These are phyloP conservation scores for Eucalyptus urophylla DNA, from an alignment of 345 rosid species.

Conservation along the genomic window DNA sequence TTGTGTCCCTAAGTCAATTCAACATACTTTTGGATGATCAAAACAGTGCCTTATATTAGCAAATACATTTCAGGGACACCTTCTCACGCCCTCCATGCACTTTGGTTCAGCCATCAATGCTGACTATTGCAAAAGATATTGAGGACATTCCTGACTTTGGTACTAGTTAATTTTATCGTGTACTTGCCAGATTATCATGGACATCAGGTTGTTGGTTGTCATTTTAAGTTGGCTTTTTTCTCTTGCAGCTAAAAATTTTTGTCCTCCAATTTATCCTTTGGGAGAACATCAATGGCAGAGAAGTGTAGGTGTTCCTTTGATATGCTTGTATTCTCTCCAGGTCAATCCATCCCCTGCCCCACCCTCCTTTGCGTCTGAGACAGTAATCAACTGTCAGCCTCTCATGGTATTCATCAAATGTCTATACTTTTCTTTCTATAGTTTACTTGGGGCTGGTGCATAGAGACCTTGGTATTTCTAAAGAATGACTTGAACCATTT, in stretches of 20 bases:
- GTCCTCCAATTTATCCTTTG: constrained; percentile 88
- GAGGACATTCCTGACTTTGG: constrained; percentile 69
- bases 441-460: neutral
- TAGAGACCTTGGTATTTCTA: neutral
- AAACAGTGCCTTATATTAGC: neutral
- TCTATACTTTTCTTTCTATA: neutral
- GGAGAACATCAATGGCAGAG: constrained; percentile 59
- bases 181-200: neutral
- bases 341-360: constrained; percentile 87
- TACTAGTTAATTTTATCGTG: constrained; percentile 3
- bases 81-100: constrained; percentile 83
- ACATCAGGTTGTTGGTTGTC: neutral
- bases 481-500: neutral
- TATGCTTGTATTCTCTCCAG: constrained; percentile 78
- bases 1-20: neutral
- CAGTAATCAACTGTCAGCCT: constrained; percentile 85
- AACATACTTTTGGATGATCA: neutral
- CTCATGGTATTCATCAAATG: constrained; percentile 52
- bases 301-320: constrained; percentile 53
- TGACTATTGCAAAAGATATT: constrained; percentile 26
- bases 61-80: constrained; percentile 64
- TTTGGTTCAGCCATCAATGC: constrained; percentile 87
- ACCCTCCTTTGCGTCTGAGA: constrained; percentile 70
- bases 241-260: constrained; percentile 58
- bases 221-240: neutral